Evolutionary conservation across 371 early-diverging fungal species (phyloP).

Genomic region (Mucor ambiguus): DNA sequence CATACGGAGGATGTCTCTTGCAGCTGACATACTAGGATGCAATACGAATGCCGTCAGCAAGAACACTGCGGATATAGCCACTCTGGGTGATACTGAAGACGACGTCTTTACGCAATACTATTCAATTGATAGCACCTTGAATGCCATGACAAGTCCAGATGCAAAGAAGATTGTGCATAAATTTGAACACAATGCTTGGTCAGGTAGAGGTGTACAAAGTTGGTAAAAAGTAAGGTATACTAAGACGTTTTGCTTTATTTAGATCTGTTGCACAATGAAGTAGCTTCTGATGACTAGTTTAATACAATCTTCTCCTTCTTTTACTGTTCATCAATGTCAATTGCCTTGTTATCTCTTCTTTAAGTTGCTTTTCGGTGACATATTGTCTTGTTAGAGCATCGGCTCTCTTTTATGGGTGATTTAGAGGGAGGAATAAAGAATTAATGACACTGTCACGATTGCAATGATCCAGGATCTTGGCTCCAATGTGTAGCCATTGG

Average conservation of each 20-base stretch:
- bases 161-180: slow-evolving; percentile 8
- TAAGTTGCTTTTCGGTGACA: background rate
- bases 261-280: background rate
- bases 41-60: no score
- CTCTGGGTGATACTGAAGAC: background rate
- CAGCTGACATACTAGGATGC: background rate
- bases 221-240: background rate
- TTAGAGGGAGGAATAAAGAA: background rate
- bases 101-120: slow-evolving; percentile 14
- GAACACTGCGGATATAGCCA: background rate
- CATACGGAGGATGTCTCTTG: background rate
- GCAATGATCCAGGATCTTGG: background rate
- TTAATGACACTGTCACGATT: background rate
- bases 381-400: background rate
- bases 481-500: background rate
- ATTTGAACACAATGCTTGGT: slow-evolving; percentile 16
- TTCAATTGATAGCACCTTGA: slow-evolving; percentile 6
- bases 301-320: background rate
- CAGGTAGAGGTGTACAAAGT: background rate
- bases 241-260: background rate
- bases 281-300: background rate
- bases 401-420: background rate
- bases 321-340: background rate
- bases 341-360: background rate
- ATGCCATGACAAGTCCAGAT: slow-evolving; percentile 15